A percentile compares a stretch with the other conserved stretches of the same genome.
These are phyloP conservation scores for Simmondsia chinensis DNA, from an alignment of 148 eudicot species.

Conservation along the genomic window DNA sequence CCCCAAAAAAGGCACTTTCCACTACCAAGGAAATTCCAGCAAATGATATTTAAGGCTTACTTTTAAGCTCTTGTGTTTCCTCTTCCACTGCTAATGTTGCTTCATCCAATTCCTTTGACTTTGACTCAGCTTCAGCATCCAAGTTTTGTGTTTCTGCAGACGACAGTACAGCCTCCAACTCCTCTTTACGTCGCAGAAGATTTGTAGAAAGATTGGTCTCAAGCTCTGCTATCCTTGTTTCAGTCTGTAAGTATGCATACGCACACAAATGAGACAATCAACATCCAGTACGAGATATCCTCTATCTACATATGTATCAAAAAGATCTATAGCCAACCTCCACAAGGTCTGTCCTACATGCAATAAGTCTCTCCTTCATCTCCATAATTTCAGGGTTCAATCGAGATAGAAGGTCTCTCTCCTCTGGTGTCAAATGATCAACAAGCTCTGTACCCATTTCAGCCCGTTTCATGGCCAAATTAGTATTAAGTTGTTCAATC, in stretches of 20 bases:
- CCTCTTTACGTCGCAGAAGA: conserved; percentile 73
- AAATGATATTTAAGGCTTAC: conserved; percentile 21
- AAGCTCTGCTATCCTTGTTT: conserved; percentile 85
- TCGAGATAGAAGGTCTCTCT: conserved; percentile 59
- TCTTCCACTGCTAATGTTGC: conserved; percentile 54
- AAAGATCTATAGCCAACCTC: conserved; percentile 48
- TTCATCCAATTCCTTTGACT: conserved; percentile 65
- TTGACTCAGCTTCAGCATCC: conserved; percentile 53
- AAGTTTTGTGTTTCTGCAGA: conserved; percentile 54
- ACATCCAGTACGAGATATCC: neutral
- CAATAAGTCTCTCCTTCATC: conserved; percentile 74
- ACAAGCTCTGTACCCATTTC: conserved; percentile 99
- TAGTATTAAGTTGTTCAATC: conserved; percentile 69
- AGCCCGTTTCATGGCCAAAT: conserved; percentile 51
- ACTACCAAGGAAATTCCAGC: neutral
- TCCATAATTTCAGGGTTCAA: conserved; percentile 91
- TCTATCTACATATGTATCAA: neutral
- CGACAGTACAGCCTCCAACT: conserved; percentile 61
- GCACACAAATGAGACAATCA: neutral
- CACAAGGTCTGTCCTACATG: conserved; percentile 64
- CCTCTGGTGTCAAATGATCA: conserved; percentile 79
- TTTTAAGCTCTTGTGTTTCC: conserved; percentile 56
- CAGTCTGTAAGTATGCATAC: conserved; percentile 33
- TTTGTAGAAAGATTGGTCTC: conserved; percentile 94
- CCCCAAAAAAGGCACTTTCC: too few relatives aligned